Evolutionary conservation across 78 protist species (phyloP).

Genomic region (Bodo saltans): DNA sequence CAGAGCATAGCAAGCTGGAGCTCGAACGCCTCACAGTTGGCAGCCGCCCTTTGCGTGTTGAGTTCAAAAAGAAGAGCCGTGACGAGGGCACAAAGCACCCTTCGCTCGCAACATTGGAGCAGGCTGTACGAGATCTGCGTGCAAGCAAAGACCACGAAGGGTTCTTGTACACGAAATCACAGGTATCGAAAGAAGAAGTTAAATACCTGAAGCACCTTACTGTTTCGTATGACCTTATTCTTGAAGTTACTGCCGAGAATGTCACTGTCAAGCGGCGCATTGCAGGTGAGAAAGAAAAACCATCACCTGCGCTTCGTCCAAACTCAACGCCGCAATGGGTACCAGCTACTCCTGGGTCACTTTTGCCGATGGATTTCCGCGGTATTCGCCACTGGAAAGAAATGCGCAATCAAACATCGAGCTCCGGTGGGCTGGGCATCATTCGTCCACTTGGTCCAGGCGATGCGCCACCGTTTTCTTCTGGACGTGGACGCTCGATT

Average conservation of each 20-base stretch:
- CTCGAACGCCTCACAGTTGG: neutral
- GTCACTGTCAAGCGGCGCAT: neutral
- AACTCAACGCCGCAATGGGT: neutral
- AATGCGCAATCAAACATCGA: neutral
- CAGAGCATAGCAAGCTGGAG: neutral
- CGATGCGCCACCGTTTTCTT: neutral
- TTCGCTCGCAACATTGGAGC: neutral
- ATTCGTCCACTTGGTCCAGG: no score
- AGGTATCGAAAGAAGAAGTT: neutral
- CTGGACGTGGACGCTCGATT: neutral
- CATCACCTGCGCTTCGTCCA: no score
- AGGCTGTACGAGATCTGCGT: neutral
- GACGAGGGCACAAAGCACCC: neutral
- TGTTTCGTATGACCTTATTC: neutral
- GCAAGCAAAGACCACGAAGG: neutral
- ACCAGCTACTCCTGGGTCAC: neutral
- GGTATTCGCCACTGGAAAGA: neutral
- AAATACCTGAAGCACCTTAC: neutral
- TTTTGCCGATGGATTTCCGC: neutral
- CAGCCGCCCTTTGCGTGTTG: neutral
- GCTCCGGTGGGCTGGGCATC: neutral
- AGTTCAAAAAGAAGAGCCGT: neutral
- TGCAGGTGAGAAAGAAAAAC: neutral
- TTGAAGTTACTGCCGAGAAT: neutral
- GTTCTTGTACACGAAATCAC: neutral